Evolutionary conservation across 352 stramenopile genomes (phyloP).

Genomic region (Globisporangium perplexum): DNA sequence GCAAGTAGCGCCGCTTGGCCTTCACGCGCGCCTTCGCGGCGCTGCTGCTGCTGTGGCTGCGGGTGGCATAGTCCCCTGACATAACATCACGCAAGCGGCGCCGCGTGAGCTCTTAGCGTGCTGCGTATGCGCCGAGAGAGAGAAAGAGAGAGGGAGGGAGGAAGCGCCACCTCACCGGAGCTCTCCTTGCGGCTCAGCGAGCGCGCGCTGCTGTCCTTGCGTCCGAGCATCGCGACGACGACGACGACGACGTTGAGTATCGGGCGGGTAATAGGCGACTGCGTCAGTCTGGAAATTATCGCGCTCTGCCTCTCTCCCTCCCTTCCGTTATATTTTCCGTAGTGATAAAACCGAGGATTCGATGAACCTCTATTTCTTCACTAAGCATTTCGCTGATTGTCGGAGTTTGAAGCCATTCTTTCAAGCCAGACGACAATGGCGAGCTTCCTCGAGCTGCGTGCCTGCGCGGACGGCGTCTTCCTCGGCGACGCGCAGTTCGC

Average conservation of each 20-base stretch:
- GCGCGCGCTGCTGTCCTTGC: constrained; percentile 12
- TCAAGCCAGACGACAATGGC: too few species aligned
- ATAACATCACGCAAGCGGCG: too few species aligned
- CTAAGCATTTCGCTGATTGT: too few species aligned
- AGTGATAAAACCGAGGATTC: not conserved
- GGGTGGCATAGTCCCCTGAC: not conserved
- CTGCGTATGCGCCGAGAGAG: not conserved
- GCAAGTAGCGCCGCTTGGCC: constrained; percentile 67
- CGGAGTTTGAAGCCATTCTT: not conserved
- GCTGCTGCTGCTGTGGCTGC: constrained; percentile 11
- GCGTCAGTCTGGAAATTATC: not conserved
- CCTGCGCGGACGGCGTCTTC: constrained; percentile 24
- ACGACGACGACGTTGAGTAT: not conserved
- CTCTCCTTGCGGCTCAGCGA: constrained; percentile 16
- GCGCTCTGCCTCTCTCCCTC: not conserved
- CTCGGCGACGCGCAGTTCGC: constrained; percentile 28
- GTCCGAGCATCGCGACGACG: constrained; percentile 4
- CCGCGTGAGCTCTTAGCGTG: too few species aligned
- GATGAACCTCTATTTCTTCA: too few species aligned
- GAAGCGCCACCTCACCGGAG: not conserved
- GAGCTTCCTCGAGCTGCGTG: constrained; percentile 19
- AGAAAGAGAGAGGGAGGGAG: not conserved
- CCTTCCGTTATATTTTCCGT: not conserved
- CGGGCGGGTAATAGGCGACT: not conserved
- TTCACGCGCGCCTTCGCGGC: constrained; percentile 43